Percentiles rank a stretch among this genome's conserved stretches.
phyloP scores from a whole-genome alignment of 1,284 basidiomycete genomes.

The Bondarzewia mesenterica region DNA sequence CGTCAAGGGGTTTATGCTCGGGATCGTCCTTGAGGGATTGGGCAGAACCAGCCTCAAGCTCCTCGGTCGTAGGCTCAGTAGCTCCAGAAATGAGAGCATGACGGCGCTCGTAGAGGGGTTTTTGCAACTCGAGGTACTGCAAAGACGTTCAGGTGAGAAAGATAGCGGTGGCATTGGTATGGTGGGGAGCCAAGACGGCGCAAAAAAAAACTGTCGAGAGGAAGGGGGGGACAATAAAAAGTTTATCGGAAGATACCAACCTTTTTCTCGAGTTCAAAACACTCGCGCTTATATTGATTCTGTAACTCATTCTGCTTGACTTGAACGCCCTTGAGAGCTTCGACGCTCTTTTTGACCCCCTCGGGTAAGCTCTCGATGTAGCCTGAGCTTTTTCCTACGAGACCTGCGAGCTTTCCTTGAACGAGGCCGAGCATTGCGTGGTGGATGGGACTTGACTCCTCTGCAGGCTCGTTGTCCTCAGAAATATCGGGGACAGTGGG shows the following conservation, averaged over 20 bases:
- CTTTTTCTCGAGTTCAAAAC: conserved; percentile 95
- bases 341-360: conserved; percentile 79
- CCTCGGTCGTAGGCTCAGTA: conserved; percentile 69
- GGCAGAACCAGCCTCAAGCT: conserved; percentile 76
- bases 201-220: not conserved
- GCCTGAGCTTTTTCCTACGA: conserved; percentile 77
- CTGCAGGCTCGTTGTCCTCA: conserved; percentile 55
- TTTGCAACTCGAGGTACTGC: conserved; percentile 80
- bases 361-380: conserved; percentile 83
- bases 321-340: conserved; percentile 93
- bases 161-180: not conserved
- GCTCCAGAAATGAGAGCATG: conserved; percentile 78
- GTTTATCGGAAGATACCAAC: conserved; percentile 44
- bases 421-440: conserved; percentile 51
- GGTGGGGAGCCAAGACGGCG: not conserved
- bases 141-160: conserved; percentile 3
- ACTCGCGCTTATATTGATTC: conserved; percentile 94
- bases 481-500: conserved; percentile 64
- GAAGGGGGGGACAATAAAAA: not conserved
- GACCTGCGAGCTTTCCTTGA: conserved; percentile 54
- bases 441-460: conserved; percentile 28
- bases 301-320: conserved; percentile 90
- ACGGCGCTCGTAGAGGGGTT: conserved; percentile 86
- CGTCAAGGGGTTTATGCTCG: conserved; percentile 49
- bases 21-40: conserved; percentile 63